Evolutionary conservation across 106 monocot species (phyloP).

Genomic region (Platanthera zijinensis): DNA sequence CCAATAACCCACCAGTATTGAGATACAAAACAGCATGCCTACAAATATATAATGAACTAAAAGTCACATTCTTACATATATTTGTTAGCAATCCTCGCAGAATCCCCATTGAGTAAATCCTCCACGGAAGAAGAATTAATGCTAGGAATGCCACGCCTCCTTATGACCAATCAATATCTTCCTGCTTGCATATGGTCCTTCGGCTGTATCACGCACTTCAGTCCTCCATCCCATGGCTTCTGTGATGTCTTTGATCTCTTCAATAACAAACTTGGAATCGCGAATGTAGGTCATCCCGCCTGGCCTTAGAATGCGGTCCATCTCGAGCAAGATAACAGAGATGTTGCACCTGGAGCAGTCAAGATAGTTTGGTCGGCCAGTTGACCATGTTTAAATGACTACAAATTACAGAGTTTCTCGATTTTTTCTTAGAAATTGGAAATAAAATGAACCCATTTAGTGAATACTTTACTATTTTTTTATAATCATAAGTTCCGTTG

Average conservation of each 20-base stretch:
- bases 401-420: background rate
- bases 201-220: slow-evolving; percentile 54
- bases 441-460: background rate
- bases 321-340: slow-evolving; percentile 64
- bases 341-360: slow-evolving; percentile 62
- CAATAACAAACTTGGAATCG: slow-evolving; percentile 34
- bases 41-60: background rate
- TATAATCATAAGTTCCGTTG: background rate
- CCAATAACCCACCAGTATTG: background rate
- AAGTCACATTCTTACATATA: background rate
- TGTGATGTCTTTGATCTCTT: slow-evolving; percentile 45
- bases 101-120: background rate
- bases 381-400: background rate
- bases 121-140: background rate
- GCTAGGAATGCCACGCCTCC: slow-evolving; percentile 12
- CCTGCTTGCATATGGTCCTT: slow-evolving; percentile 62
- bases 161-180: slow-evolving; percentile 64
- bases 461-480: background rate
- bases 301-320: slow-evolving; percentile 78
- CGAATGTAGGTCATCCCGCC: slow-evolving; percentile 64
- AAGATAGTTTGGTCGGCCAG: background rate
- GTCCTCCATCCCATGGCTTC: slow-evolving; percentile 71
- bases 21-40: background rate
- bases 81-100: background rate
- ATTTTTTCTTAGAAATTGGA: background rate